These are phyloP conservation scores for Microdochium nivale DNA, from an alignment of 2,329 filamentous ascomycete species.

Conservation along the genomic window DNA sequence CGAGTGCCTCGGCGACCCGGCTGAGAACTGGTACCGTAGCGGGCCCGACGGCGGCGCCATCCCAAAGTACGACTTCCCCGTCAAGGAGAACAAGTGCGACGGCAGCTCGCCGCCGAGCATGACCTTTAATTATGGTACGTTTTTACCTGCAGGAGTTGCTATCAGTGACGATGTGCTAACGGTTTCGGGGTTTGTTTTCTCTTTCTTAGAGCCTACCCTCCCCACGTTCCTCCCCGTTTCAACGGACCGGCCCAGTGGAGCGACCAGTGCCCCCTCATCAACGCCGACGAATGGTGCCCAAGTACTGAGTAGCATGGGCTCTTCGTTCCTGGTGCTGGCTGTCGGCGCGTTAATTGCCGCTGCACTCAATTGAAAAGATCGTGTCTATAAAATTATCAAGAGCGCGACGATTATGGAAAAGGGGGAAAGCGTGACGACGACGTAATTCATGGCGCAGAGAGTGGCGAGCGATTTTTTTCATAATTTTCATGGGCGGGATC, in stretches of 20 bases:
- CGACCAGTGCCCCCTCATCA: neutral
- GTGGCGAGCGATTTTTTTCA: too few species aligned
- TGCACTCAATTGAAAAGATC: neutral
- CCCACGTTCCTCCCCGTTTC: neutral
- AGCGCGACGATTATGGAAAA: too few species aligned
- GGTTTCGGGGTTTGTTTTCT: too few species aligned
- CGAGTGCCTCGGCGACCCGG: slow-evolving; percentile 43
- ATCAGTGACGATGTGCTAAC: too few species aligned
- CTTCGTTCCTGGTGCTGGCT: neutral
- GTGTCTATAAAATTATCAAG: too few species aligned
- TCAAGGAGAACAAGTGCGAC: neutral
- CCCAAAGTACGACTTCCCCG: slow-evolving; percentile 15
- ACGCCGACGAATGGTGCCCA: neutral
- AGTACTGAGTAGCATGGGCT: neutral
- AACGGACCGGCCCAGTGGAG: neutral
- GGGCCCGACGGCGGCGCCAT: slow-evolving; percentile 11
- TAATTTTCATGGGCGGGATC: too few species aligned
- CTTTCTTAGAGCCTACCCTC: neutral
- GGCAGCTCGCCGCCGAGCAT: neutral
- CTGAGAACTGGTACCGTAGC: slow-evolving; percentile 42
- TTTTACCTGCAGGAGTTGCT: neutral
- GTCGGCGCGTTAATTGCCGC: neutral
- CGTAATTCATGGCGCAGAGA: too few species aligned
- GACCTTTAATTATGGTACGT: neutral
- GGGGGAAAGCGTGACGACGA: too few species aligned